Evolutionary conservation across 139 green algal genomes (phyloP).

Genomic region (Micractinium conductrix): DNA sequence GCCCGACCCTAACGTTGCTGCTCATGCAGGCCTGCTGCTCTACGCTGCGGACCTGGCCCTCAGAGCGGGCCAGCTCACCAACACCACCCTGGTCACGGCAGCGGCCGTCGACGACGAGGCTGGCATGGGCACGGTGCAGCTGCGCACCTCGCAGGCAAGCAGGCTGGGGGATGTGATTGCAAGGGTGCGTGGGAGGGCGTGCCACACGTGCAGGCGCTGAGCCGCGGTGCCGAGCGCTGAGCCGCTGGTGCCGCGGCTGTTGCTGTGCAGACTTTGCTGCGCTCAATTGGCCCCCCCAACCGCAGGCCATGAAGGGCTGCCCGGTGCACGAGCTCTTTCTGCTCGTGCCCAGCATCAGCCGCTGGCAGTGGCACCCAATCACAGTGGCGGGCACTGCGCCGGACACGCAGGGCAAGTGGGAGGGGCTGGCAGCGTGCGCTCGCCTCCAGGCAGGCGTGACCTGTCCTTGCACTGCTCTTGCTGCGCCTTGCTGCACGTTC

Average conservation of each 20-base stretch:
- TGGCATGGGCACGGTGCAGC: slow-evolving; percentile 27
- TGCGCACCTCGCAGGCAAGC: slow-evolving; percentile 26
- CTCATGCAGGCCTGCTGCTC: slow-evolving; percentile 44
- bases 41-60: slow-evolving; percentile 46
- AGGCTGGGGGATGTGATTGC: not conserved
- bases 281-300: not conserved
- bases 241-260: not conserved
- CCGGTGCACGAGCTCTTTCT: slow-evolving; percentile 49
- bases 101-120: slow-evolving; percentile 12
- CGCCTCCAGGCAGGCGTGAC: too few relatives aligned
- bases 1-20: too few relatives aligned
- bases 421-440: not conserved
- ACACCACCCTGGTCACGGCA: slow-evolving; percentile 33
- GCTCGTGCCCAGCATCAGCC: slow-evolving; percentile 43
- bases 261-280: not conserved
- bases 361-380: slow-evolving; percentile 58
- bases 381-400: slow-evolving; percentile 18
- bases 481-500: too few relatives aligned
- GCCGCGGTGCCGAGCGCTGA: too few relatives aligned
- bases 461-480: too few relatives aligned
- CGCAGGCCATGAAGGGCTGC: slow-evolving; percentile 40
- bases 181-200: not conserved
- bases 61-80: slow-evolving; percentile 32
- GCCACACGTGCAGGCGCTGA: too few relatives aligned
- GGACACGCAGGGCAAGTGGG: not conserved